Conservation (phyloP, 805 yeast species). For the Brettanomyces naardenensis region DNA sequence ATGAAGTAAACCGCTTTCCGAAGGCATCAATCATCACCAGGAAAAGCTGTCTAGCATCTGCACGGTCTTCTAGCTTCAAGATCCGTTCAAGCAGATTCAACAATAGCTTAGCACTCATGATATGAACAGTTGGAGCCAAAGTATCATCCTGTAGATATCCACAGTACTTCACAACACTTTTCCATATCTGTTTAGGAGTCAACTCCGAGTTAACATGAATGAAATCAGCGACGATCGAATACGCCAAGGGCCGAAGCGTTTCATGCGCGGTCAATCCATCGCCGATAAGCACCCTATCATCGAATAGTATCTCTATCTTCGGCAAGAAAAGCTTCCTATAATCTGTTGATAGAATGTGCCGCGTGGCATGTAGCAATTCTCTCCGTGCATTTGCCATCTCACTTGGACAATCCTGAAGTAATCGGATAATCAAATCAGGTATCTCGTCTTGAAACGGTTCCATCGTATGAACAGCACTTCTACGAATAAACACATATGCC, state of each 20-base stretch:
- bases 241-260: slow-evolving; percentile 86
- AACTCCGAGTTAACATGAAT: slow-evolving; percentile 85
- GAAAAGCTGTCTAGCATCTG: slow-evolving; percentile 76
- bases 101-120: slow-evolving; percentile 89
- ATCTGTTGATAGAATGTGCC: slow-evolving; percentile 91
- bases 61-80: slow-evolving; percentile 69
- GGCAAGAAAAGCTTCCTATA: slow-evolving; percentile 77
- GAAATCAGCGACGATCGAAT: slow-evolving; percentile 91
- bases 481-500: slow-evolving; percentile 85
- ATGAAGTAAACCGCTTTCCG: slow-evolving; percentile 68
- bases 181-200: slow-evolving; percentile 76
- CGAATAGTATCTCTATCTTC: slow-evolving; percentile 75
- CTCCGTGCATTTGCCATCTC: slow-evolving; percentile 87
- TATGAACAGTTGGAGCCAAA: slow-evolving; percentile 83
- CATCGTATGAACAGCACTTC: slow-evolving; percentile 62
- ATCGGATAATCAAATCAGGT: slow-evolving; percentile 79
- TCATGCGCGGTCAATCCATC: slow-evolving; percentile 89
- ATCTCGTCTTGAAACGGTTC: slow-evolving; percentile 53
- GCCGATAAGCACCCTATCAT: slow-evolving; percentile 83
- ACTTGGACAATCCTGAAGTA: slow-evolving; percentile 92
- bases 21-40: slow-evolving; percentile 84
- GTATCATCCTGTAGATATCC: slow-evolving; percentile 72
- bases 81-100: slow-evolving; percentile 85
- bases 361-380: slow-evolving; percentile 85
- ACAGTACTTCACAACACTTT: slow-evolving; percentile 78